These are phyloP conservation scores for Exophiala spinifera DNA, from an alignment of 2,329 filamentous ascomycete species.

Conservation along the genomic window DNA sequence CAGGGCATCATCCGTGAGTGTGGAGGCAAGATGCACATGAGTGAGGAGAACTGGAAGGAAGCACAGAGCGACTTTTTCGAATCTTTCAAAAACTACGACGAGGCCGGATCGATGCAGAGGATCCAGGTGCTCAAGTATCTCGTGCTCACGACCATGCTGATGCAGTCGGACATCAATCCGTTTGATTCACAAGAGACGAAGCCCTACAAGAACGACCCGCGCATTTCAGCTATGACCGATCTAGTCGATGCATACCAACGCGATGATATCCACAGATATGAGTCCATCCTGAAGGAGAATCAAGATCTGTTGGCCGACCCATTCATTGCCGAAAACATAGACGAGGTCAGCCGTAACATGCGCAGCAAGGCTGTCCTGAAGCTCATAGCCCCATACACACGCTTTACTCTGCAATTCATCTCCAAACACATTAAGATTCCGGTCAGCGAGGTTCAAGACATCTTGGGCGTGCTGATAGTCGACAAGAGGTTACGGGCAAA, in stretches of 20 bases:
- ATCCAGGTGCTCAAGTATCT: constrained; percentile 98
- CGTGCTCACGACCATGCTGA: constrained; percentile 94
- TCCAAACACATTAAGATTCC: constrained; percentile 84
- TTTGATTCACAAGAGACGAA: constrained; percentile 99
- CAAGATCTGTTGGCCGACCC: constrained; percentile 84
- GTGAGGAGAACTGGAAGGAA: constrained; percentile 97
- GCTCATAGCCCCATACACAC: constrained; percentile 89
- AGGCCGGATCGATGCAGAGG: constrained; percentile 90
- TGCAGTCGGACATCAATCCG: constrained; percentile 97
- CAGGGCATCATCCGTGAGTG: constrained; percentile 99
- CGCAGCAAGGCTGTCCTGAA: constrained; percentile 92
- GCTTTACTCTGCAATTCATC: constrained; percentile 85
- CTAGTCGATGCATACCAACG: constrained; percentile 94
- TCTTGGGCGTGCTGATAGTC: constrained; percentile 89
- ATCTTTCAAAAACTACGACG: constrained; percentile 97
- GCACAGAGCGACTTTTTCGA: constrained; percentile 98
- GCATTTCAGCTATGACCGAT: constrained; percentile 95
- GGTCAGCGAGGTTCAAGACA: constrained; percentile 84
- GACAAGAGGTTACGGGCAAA: constrained; percentile 82
- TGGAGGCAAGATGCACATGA: constrained; percentile 99
- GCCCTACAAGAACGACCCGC: constrained; percentile 91
- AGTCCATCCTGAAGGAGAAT: constrained; percentile 81
- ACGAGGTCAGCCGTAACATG: constrained; percentile 97
- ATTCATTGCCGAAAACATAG: constrained; percentile 98
- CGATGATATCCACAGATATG: constrained; percentile 89